phyloP scores from a whole-genome alignment of 345 rosid species.

The Eutrema japonicum region DNA sequence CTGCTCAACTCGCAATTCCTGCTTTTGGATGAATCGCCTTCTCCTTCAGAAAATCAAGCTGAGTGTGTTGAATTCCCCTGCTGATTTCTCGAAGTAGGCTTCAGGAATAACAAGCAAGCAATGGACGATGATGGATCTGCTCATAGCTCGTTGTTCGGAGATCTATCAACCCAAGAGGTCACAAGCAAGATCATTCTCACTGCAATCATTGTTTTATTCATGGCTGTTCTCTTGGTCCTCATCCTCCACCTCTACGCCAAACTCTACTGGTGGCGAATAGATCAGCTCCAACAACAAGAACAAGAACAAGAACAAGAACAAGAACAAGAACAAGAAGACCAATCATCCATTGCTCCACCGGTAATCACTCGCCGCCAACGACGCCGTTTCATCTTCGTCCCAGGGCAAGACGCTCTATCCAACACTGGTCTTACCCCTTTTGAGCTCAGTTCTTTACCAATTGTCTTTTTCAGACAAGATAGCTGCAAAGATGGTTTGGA shows the following conservation, averaged over 20 bases:
- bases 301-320: constrained; percentile 10
- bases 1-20: constrained; percentile 6
- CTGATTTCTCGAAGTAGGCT: constrained; percentile 2
- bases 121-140: constrained; percentile 55
- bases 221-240: constrained; percentile 62
- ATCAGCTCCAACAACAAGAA: constrained; percentile 49
- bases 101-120: neutral
- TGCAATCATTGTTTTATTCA: constrained; percentile 64
- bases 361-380: constrained; percentile 56
- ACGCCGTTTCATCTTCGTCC: constrained; percentile 58
- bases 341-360: constrained; percentile 31
- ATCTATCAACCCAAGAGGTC: constrained; percentile 53
- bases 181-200: constrained; percentile 75
- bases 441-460: constrained; percentile 64
- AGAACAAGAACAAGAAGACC: constrained; percentile 14
- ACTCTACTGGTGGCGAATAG: constrained; percentile 86
- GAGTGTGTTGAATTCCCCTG: constrained; percentile 9
- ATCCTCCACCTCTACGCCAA: constrained; percentile 88
- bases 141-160: constrained; percentile 34
- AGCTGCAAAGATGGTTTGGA: constrained; percentile 67
- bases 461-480: constrained; percentile 54
- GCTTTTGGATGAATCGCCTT: neutral
- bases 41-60: constrained; percentile 4
- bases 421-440: constrained; percentile 62
- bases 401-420: constrained; percentile 55